Evolutionary conservation across 2,329 filamentous ascomycete genomes (phyloP).

Genomic region (Cytospora piceicola): DNA sequence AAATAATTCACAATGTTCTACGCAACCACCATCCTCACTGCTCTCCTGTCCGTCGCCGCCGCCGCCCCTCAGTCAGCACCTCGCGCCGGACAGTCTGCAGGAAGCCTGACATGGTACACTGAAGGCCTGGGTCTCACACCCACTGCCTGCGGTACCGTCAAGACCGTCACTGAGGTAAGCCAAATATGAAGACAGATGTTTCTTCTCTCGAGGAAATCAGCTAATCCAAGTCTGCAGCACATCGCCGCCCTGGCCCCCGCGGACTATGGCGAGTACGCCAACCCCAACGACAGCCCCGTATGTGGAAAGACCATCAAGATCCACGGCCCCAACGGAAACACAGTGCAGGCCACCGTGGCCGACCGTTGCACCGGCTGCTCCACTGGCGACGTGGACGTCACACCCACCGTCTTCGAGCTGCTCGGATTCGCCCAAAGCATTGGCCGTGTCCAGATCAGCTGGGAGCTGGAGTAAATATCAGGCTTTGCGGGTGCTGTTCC

Average conservation of each 20-base stretch:
- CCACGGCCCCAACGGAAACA: slow-evolving; percentile 33
- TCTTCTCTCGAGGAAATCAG: too few relatives aligned
- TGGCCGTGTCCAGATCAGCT: slow-evolving; percentile 32
- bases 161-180: slow-evolving; percentile 16
- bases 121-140: slow-evolving; percentile 18
- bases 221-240: not conserved
- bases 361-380: slow-evolving; percentile 40
- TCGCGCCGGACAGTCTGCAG: slow-evolving; percentile 8
- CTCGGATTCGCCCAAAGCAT: slow-evolving; percentile 30
- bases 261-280: slow-evolving; percentile 33
- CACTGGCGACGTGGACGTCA: slow-evolving; percentile 38
- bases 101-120: slow-evolving; percentile 27
- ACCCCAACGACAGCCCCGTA: slow-evolving; percentile 33
- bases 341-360: slow-evolving; percentile 36
- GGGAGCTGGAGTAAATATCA: slow-evolving; percentile 32
- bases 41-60: slow-evolving; percentile 15
- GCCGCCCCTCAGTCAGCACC: slow-evolving; percentile 14
- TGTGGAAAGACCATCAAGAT: slow-evolving; percentile 37
- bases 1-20: slow-evolving; percentile 12
- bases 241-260: slow-evolving; percentile 35
- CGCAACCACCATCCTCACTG: slow-evolving; percentile 16
- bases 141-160: slow-evolving; percentile 22
- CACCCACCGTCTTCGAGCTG: slow-evolving; percentile 36
- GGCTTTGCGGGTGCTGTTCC: not conserved
- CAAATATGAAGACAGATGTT: too few relatives aligned